Conservation (phyloP, 2,329 filamentous ascomycete genomes). For the Aspergillus sp. region DNA sequence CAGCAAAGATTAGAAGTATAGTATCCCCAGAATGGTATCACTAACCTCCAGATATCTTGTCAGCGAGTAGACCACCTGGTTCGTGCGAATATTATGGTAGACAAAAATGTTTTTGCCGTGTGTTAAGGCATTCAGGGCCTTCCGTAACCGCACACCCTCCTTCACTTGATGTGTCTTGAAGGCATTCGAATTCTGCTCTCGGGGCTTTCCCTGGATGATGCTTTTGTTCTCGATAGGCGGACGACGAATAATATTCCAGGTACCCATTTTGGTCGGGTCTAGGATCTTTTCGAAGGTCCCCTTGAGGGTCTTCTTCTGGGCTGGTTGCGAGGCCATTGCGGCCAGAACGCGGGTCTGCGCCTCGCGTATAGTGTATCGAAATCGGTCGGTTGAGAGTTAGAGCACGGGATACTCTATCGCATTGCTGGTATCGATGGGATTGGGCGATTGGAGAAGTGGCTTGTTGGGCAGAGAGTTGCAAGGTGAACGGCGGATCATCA, state of each 20-base stretch:
- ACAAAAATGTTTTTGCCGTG: slow-evolving; percentile 63
- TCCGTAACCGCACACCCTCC: slow-evolving; percentile 42
- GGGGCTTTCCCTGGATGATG: slow-evolving; percentile 43
- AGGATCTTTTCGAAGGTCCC: slow-evolving; percentile 23
- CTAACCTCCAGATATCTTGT: slow-evolving; percentile 56
- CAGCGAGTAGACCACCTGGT: slow-evolving; percentile 65
- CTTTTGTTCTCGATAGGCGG: slow-evolving; percentile 34
- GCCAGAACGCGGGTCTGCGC: slow-evolving; percentile 24
- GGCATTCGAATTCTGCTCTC: slow-evolving; percentile 43
- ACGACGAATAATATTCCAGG: slow-evolving; percentile 36
- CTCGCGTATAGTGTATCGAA: slow-evolving; percentile 1
- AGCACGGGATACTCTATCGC: slow-evolving; percentile 19
- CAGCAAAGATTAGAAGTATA: neutral
- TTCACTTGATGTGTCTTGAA: slow-evolving; percentile 37
- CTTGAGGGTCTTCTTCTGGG: slow-evolving; percentile 31
- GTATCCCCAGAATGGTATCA: neutral
- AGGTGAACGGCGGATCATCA: slow-evolving; percentile 26
- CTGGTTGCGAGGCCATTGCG: slow-evolving; percentile 35
- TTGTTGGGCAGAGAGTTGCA: slow-evolving; percentile 15
- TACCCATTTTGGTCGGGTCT: slow-evolving; percentile 40
- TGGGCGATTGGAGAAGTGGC: slow-evolving; percentile 10
- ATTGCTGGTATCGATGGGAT: slow-evolving; percentile 12
- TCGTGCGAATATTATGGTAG: slow-evolving; percentile 61
- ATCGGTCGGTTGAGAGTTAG: neutral
- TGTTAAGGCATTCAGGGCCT: slow-evolving; percentile 47